These are phyloP conservation scores for Arabidopsis arenosa DNA, from an alignment of 345 rosid species.

Conservation along the genomic window DNA sequence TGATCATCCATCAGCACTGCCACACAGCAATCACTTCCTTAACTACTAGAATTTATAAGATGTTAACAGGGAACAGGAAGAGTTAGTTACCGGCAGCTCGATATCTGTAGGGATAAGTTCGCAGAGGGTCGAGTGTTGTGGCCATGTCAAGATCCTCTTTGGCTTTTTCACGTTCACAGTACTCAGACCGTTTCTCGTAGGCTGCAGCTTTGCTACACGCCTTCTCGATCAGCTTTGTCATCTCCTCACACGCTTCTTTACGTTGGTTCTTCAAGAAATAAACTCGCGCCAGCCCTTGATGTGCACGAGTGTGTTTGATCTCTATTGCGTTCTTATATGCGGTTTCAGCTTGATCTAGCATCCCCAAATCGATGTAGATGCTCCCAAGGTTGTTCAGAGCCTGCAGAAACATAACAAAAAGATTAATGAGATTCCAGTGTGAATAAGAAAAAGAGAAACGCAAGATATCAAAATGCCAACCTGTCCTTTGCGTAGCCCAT, in stretches of 20 bases:
- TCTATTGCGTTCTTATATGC: slow-evolving; percentile 83
- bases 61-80: background rate
- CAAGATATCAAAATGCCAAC: slow-evolving; percentile 45
- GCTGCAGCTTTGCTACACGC: slow-evolving; percentile 79
- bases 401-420: slow-evolving; percentile 49
- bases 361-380: slow-evolving; percentile 72
- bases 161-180: slow-evolving; percentile 80
- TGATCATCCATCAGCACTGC: slow-evolving; percentile 95
- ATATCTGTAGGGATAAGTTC: slow-evolving; percentile 95
- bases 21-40: background rate
- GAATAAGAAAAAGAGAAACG: background rate
- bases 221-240: slow-evolving; percentile 85
- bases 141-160: slow-evolving; percentile 85
- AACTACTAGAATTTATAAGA: slow-evolving; percentile 6
- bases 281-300: slow-evolving; percentile 95
- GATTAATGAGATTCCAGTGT: slow-evolving; percentile 8
- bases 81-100: slow-evolving; percentile 84
- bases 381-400: slow-evolving; percentile 95
- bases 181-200: slow-evolving; percentile 92
- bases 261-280: slow-evolving; percentile 65
- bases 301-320: slow-evolving; percentile 94
- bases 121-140: slow-evolving; percentile 78
- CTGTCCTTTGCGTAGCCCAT: slow-evolving; percentile 96
- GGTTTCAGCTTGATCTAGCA: slow-evolving; percentile 75
- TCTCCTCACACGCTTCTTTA: slow-evolving; percentile 86